A percentile compares a stretch with the other conserved stretches of the same genome.
phyloP scores from a whole-genome alignment of 2,329 filamentous ascomycete genomes.

The Pyrenochaeta sp. region DNA sequence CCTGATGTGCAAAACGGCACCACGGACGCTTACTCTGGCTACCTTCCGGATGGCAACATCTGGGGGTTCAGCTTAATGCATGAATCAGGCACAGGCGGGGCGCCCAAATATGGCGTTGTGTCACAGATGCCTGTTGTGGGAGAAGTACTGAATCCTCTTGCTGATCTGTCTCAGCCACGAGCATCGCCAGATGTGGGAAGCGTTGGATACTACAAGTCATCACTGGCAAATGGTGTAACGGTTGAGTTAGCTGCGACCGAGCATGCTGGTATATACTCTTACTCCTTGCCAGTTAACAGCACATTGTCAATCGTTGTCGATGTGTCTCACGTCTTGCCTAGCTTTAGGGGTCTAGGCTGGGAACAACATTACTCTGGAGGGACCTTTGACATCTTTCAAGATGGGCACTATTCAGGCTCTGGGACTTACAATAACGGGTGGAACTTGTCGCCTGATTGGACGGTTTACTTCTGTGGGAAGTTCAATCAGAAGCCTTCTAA shows the following conservation, averaged over 20 bases:
- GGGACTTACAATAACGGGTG: conserved; percentile 73
- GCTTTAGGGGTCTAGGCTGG: conserved; percentile 67
- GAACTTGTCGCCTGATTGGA: conserved; percentile 70
- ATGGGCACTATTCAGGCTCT: conserved; percentile 66
- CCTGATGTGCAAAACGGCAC: conserved; percentile 41
- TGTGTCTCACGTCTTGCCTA: conserved; percentile 70
- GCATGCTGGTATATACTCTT: conserved; percentile 67
- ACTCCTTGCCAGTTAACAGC: conserved; percentile 61
- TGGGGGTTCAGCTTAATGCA: conserved; percentile 50
- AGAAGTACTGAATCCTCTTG: conserved; percentile 60
- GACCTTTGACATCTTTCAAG: conserved; percentile 60
- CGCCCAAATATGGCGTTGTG: conserved; percentile 47
- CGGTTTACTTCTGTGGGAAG: conserved; percentile 69
- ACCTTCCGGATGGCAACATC: conserved; percentile 40
- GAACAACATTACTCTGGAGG: conserved; percentile 72
- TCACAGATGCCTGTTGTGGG: conserved; percentile 46
- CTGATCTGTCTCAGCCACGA: conserved; percentile 63
- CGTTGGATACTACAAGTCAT: conserved; percentile 70
- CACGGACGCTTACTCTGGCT: conserved; percentile 48
- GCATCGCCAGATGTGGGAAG: conserved; percentile 60
- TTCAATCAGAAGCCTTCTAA: conserved; percentile 57
- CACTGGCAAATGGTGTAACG: conserved; percentile 61
- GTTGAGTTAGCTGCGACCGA: conserved; percentile 67
- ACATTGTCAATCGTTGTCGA: conserved; percentile 65
- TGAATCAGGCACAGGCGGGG: conserved; percentile 46